Percentiles rank a stretch among this genome's conserved stretches.
phyloP scores from a whole-genome alignment of 768 basidiomycete species.

The Leccinum incarnatum region DNA sequence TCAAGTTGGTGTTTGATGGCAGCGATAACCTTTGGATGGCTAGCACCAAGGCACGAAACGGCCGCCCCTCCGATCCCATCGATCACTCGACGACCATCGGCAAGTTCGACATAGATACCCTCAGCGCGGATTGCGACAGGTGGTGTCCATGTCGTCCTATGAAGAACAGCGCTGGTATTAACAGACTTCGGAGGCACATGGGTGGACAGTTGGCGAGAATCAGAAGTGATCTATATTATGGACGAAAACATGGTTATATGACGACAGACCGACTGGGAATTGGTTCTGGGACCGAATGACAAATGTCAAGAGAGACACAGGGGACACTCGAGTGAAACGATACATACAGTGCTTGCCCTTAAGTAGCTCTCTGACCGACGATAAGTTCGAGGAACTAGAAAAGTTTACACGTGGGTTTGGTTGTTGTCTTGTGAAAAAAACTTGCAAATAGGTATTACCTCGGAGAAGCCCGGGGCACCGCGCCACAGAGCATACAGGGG shows the following conservation, averaged over 20 bases:
- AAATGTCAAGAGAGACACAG: not conserved
- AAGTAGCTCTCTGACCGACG: not conserved
- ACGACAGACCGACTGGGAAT: not conserved
- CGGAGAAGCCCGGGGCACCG: not conserved
- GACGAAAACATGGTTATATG: not conserved
- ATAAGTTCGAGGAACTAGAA: not conserved
- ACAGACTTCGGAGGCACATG: conserved; percentile 14
- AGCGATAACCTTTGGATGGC: conserved; percentile 66
- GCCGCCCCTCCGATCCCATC: conserved; percentile 88
- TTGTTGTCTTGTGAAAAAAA: not conserved
- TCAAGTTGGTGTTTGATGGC: conserved; percentile 81
- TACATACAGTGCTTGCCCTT: not conserved
- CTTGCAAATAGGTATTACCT: not conserved
- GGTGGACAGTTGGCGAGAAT: not conserved
- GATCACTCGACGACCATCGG: conserved; percentile 65
- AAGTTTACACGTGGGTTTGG: not conserved
- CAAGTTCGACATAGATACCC: conserved; percentile 70
- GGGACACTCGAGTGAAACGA: not conserved
- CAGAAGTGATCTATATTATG: not conserved
- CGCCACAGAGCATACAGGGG: not conserved
- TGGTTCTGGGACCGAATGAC: not conserved
- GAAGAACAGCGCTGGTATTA: conserved; percentile 45
- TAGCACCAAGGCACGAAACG: conserved; percentile 74
- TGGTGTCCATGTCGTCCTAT: conserved; percentile 71
- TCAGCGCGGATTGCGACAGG: conserved; percentile 64